These are phyloP conservation scores for Cavenderia fasciculata DNA, from an alignment of 78 protist species.

Conservation along the genomic window DNA sequence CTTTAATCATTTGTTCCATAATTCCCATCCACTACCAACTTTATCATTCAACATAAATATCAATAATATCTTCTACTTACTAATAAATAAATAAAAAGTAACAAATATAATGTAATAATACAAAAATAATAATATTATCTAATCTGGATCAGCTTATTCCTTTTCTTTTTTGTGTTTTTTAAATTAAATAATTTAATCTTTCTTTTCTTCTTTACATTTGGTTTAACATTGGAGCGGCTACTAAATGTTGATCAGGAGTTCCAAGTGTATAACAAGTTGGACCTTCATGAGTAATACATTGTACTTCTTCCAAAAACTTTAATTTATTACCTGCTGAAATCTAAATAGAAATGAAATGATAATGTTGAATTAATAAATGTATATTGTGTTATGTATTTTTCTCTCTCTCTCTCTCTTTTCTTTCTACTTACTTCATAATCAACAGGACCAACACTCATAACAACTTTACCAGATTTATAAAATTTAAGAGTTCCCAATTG, in stretches of 20 bases:
- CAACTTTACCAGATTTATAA: conserved; percentile 65
- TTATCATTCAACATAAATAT: no score
- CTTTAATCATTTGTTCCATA: no score
- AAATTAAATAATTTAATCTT: no score
- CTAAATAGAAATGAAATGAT: background rate
- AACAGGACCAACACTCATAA: conserved; percentile 15
- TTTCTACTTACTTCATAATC: conserved; percentile 20
- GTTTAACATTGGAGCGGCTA: conserved; percentile 44
- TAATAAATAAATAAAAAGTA: no score
- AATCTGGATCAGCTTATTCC: no score
- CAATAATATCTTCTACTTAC: no score
- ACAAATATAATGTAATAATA: no score
- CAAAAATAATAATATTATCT: no score
- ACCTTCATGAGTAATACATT: conserved; percentile 36
- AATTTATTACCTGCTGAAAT: conserved; percentile 39
- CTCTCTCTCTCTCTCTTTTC: background rate
- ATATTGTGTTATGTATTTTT: no score
- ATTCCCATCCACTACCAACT: no score
- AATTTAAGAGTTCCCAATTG: conserved; percentile 51
- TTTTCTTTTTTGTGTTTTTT: no score
- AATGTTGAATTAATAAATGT: background rate
- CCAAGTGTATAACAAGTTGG: conserved; percentile 65
- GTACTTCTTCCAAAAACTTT: conserved; percentile 61
- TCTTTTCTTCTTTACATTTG: no score
- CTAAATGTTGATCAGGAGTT: conserved; percentile 60